These are phyloP conservation scores for Hsuehochloa calcarea DNA, from an alignment of 176 grass and related monocot genomes.

Conservation along the genomic window DNA sequence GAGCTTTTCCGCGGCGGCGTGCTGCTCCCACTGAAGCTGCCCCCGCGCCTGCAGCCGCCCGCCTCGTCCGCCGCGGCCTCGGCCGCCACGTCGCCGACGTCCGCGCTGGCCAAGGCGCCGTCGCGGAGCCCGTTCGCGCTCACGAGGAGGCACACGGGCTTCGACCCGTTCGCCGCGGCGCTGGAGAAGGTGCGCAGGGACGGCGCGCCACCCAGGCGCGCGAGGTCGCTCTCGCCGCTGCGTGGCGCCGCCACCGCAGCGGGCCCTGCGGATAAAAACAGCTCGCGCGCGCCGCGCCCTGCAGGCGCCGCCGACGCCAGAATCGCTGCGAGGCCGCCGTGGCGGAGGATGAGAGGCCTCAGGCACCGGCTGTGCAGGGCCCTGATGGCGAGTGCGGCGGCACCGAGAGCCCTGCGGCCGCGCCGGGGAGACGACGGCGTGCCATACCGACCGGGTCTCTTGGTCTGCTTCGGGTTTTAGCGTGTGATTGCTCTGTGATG, in stretches of 20 bases:
- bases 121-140: constrained; percentile 12
- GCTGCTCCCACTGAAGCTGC: constrained; percentile 42
- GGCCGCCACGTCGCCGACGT: constrained; percentile 33
- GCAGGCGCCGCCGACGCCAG: background rate
- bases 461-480: constrained; percentile 42
- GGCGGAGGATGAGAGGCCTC: background rate
- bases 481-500: background rate
- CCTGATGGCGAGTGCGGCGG: background rate
- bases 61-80: constrained; percentile 13
- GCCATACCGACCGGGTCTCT: background rate
- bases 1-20: constrained; percentile 29
- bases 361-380: constrained; percentile 24
- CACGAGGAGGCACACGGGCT: constrained; percentile 17
- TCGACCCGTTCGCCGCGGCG: constrained; percentile 49
- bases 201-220: background rate
- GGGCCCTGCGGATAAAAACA: background rate
- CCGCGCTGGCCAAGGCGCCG: background rate
- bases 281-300: background rate
- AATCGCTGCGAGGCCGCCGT: background rate
- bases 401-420: background rate
- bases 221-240: constrained; percentile 40
- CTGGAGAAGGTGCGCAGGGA: constrained; percentile 50
- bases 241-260: background rate
- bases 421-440: background rate
- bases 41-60: constrained; percentile 34